Evolutionary conservation across 305 asterid genomes (phyloP).

Genomic region (Fraxinus platypoda): DNA sequence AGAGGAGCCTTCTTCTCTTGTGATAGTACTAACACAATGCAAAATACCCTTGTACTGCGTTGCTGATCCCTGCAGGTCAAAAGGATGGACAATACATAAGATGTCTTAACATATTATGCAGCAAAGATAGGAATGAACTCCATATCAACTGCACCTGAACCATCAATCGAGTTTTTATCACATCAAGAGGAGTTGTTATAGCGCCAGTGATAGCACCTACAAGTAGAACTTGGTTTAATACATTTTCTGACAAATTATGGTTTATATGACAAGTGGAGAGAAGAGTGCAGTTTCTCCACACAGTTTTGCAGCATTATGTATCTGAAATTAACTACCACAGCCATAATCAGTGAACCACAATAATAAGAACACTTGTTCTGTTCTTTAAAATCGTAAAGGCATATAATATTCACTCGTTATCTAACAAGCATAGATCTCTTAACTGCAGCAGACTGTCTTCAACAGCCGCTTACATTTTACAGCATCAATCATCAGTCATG

Average conservation of each 20-base stretch:
- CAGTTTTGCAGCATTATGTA: background rate
- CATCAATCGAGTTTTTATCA: slow-evolving; percentile 70
- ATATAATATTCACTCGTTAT: background rate
- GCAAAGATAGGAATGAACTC: slow-evolving; percentile 4
- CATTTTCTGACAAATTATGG: background rate
- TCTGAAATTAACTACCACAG: background rate
- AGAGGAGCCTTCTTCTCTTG: slow-evolving; percentile 60
- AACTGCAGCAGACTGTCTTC: background rate
- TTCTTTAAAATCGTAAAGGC: background rate
- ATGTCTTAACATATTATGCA: background rate
- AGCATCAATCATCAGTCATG: background rate
- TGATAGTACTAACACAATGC: slow-evolving; percentile 50
- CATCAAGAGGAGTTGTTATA: slow-evolving; percentile 69
- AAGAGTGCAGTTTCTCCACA: background rate
- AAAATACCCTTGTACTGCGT: slow-evolving; percentile 53
- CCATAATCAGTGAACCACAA: background rate
- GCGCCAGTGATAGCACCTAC: slow-evolving; percentile 74
- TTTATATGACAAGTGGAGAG: background rate
- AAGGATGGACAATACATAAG: background rate
- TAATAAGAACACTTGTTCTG: background rate
- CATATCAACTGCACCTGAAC: slow-evolving; percentile 42
- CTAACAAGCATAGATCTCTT: background rate
- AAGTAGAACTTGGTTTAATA: background rate
- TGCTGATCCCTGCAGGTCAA: slow-evolving; percentile 48
- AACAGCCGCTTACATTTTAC: background rate